phyloP scores from a whole-genome alignment of 2,329 filamentous ascomycete genomes.

The Cladosporium colombiae region DNA sequence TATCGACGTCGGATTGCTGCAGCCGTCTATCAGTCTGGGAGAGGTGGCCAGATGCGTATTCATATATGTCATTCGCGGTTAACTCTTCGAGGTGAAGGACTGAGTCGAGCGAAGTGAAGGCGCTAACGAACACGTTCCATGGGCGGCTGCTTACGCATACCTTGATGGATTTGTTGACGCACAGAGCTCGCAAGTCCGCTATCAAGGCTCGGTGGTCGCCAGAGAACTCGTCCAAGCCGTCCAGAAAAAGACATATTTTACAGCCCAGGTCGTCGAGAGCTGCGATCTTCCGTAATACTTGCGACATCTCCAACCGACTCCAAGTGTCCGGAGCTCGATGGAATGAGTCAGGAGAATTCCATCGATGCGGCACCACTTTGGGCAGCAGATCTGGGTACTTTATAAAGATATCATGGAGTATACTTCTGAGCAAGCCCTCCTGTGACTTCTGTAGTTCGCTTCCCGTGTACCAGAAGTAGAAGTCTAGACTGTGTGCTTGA shows the following conservation, averaged over 20 bases:
- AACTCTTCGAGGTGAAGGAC: not conserved
- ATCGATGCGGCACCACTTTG: not conserved
- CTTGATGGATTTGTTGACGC: not conserved
- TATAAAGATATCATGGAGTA: not conserved
- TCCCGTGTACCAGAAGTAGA: not conserved
- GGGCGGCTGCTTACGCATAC: not conserved
- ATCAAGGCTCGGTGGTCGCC: not conserved
- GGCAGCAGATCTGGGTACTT: not conserved
- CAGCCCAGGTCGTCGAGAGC: not conserved
- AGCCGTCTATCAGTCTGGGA: too few species aligned
- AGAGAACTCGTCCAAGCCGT: not conserved
- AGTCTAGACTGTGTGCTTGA: not conserved
- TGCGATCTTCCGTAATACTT: not conserved
- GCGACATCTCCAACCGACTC: not conserved
- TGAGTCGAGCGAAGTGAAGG: not conserved
- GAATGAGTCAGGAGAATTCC: not conserved
- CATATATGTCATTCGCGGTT: not conserved
- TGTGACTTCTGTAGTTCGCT: not conserved
- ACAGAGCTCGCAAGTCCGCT: not conserved
- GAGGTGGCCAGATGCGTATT: not conserved
- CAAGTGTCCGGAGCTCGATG: not conserved
- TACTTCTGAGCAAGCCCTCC: not conserved
- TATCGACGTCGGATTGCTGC: too few species aligned
- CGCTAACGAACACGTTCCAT: not conserved
- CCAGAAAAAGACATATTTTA: not conserved